Conservation (phyloP, 768 basidiomycete genomes). For the Candolleomyces efflorescens region DNA sequence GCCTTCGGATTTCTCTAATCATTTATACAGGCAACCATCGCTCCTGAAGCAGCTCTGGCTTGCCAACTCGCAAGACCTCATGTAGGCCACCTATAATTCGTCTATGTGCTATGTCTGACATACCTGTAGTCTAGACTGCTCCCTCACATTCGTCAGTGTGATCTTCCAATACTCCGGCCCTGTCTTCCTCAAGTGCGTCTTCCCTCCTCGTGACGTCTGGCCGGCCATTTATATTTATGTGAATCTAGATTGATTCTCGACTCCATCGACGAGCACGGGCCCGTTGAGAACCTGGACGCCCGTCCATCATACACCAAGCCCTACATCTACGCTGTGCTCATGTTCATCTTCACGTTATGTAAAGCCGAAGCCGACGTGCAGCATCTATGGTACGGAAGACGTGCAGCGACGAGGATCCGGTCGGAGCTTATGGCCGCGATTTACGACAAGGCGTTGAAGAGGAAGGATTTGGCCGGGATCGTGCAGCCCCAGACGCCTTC, state of each 20-base stretch:
- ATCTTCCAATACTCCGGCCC: slow-evolving; percentile 77
- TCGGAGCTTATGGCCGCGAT: slow-evolving; percentile 81
- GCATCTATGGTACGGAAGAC: slow-evolving; percentile 77
- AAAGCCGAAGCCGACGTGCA: slow-evolving; percentile 70
- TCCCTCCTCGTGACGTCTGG: background rate
- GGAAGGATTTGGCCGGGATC: slow-evolving; percentile 80
- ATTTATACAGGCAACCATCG: slow-evolving; percentile 27
- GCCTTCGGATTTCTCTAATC: background rate
- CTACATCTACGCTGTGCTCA: slow-evolving; percentile 75
- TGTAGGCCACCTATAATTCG: slow-evolving; percentile 21
- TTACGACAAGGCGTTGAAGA: slow-evolving; percentile 83
- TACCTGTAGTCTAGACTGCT: slow-evolving; percentile 52
- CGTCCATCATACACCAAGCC: slow-evolving; percentile 55
- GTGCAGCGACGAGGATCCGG: slow-evolving; percentile 69
- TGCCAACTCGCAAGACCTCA: slow-evolving; percentile 44
- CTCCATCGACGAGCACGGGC: slow-evolving; percentile 33
- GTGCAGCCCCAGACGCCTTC: slow-evolving; percentile 44
- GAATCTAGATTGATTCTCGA: slow-evolving; percentile 51
- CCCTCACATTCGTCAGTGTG: slow-evolving; percentile 64
- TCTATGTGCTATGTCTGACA: background rate
- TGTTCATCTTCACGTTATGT: slow-evolving; percentile 56
- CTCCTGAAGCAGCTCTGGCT: slow-evolving; percentile 39
- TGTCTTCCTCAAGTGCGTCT: slow-evolving; percentile 73
- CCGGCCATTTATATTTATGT: background rate
- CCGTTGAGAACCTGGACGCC: slow-evolving; percentile 9